phyloP scores from a whole-genome alignment of 2,329 filamentous ascomycete genomes.

The Paradendryphiella salina region DNA sequence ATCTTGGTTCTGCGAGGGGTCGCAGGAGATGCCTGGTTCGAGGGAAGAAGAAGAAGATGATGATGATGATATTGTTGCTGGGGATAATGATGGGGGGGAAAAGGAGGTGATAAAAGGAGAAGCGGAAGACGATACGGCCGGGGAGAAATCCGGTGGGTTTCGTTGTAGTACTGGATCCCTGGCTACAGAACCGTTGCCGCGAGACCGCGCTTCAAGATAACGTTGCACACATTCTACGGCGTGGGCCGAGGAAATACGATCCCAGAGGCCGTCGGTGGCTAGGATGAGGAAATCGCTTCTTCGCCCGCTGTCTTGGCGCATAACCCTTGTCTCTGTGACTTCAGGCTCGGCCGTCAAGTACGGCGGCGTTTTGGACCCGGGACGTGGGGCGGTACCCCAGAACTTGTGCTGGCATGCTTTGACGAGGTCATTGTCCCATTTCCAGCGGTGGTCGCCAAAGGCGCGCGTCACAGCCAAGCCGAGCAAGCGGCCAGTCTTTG shows the following conservation, averaged over 20 bases:
- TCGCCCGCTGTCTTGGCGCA: slow-evolving; percentile 44
- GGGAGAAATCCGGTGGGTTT: slow-evolving; percentile 14
- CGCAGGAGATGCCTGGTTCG: slow-evolving; percentile 44
- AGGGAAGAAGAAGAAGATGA: too few species aligned
- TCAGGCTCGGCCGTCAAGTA: slow-evolving; percentile 71
- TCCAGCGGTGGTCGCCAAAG: slow-evolving; percentile 71
- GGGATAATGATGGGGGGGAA: background rate
- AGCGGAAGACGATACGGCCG: background rate
- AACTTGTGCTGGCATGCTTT: slow-evolving; percentile 52
- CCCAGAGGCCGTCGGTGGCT: slow-evolving; percentile 69
- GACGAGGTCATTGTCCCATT: slow-evolving; percentile 61
- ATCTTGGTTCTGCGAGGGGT: slow-evolving; percentile 40
- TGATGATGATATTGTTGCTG: background rate
- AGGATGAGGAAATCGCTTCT: slow-evolving; percentile 64
- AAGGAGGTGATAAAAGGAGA: background rate
- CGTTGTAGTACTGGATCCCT: slow-evolving; percentile 20
- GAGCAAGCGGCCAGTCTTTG: slow-evolving; percentile 61
- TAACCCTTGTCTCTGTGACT: slow-evolving; percentile 60
- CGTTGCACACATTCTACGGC: slow-evolving; percentile 61
- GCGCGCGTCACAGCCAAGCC: slow-evolving; percentile 66
- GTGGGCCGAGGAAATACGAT: slow-evolving; percentile 60
- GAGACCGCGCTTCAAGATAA: slow-evolving; percentile 56
- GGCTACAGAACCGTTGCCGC: slow-evolving; percentile 23
- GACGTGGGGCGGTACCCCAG: slow-evolving; percentile 54
- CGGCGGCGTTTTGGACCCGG: slow-evolving; percentile 59